Conservation (phyloP, 1,284 basidiomycete species). For the Inonotus hispidus region DNA sequence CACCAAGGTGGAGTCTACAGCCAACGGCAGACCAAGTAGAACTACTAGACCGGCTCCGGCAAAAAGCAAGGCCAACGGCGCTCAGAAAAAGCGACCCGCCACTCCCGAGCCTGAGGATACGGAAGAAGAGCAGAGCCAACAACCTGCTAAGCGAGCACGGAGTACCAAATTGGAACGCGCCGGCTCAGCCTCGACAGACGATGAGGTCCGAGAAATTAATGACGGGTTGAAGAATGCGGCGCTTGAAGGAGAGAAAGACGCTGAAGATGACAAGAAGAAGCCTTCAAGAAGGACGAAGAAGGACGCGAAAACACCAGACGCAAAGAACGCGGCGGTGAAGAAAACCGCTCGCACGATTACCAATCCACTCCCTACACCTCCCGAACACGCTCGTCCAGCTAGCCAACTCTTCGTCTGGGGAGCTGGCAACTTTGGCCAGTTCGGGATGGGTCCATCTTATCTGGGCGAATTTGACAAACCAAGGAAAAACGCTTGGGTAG, state of each 20-base stretch:
- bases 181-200: background rate
- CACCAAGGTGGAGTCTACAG: conserved; percentile 4
- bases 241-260: conserved; percentile 3
- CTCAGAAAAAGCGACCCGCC: conserved; percentile 7
- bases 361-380: conserved; percentile 53
- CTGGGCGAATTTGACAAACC: conserved; percentile 69
- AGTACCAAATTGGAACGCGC: background rate
- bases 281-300: conserved; percentile 2
- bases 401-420: conserved; percentile 80
- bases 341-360: conserved; percentile 28
- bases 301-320: background rate
- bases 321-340: conserved; percentile 14
- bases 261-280: background rate
- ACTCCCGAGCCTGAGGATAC: conserved; percentile 12
- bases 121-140: conserved; percentile 5
- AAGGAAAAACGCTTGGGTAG: conserved; percentile 60
- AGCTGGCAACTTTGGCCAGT: conserved; percentile 83
- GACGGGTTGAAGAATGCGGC: conserved; percentile 7
- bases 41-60: background rate
- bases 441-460: conserved; percentile 73
- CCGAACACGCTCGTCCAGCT: conserved; percentile 46
- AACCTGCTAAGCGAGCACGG: conserved; percentile 16
- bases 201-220: conserved; percentile 6
- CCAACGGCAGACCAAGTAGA: background rate
- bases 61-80: conserved; percentile 1